Evolutionary conservation across 1,284 basidiomycete genomes (phyloP).

Genomic region (Cryptococcus sp.): DNA sequence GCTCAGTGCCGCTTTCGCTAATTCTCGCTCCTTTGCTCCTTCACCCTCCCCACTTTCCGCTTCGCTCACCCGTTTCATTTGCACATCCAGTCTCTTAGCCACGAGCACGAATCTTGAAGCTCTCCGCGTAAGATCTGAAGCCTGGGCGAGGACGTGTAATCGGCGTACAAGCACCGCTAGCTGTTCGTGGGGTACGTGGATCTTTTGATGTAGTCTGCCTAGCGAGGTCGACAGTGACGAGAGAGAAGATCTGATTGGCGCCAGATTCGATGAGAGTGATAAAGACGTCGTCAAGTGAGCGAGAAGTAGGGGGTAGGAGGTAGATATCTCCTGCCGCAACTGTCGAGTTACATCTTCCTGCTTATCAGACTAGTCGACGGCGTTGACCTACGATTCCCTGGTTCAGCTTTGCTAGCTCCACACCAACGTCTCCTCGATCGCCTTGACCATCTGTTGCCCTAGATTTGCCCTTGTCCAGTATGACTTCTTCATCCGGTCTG

Average conservation of each 20-base stretch:
- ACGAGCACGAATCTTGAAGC: constrained; percentile 77
- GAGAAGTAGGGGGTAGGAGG: constrained; percentile 47
- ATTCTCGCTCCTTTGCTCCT: constrained; percentile 73
- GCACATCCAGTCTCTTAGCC: constrained; percentile 69
- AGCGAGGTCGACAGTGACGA: constrained; percentile 33
- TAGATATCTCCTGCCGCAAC: constrained; percentile 62
- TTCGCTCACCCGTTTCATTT: constrained; percentile 63
- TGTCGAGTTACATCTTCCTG: constrained; percentile 80
- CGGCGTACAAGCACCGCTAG: constrained; percentile 66
- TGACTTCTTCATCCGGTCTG: constrained; percentile 50
- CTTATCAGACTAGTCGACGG: constrained; percentile 2
- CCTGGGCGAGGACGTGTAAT: constrained; percentile 70
- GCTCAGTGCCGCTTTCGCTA: constrained; percentile 84
- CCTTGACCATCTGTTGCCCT: constrained; percentile 6
- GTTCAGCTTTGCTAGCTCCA: constrained; percentile 76
- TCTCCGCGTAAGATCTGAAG: constrained; percentile 74
- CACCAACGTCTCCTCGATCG: constrained; percentile 73
- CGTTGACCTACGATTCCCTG: constrained; percentile 57
- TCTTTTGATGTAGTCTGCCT: constrained; percentile 71
- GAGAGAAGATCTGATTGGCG: constrained; percentile 42
- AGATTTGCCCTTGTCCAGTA: constrained; percentile 6
- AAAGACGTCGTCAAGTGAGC: constrained; percentile 59
- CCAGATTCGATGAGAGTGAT: constrained; percentile 53
- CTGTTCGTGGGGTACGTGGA: constrained; percentile 71
- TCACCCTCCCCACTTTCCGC: constrained; percentile 46